phyloP scores from a whole-genome alignment of 208 protist genomes.

The Crithidia expoeki region DNA sequence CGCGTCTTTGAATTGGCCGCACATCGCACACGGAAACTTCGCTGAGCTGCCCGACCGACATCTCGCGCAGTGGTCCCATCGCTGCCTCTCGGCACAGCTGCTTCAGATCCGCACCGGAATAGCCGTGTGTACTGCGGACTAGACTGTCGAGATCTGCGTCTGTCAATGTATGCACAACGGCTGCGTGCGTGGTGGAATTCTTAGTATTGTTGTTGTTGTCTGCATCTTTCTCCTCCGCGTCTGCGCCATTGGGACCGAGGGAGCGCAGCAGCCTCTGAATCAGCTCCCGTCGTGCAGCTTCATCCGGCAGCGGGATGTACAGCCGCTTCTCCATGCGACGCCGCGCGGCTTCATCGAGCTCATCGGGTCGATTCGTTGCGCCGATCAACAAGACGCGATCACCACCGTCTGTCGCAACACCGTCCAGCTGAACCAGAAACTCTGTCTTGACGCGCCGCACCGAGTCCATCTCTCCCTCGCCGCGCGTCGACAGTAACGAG shows the following conservation, averaged over 20 bases:
- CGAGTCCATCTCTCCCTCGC: slow-evolving; percentile 81
- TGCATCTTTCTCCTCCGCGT: not conserved
- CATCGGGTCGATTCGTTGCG: slow-evolving; percentile 90
- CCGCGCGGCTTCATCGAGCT: slow-evolving; percentile 89
- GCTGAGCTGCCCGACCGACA: slow-evolving; percentile 51
- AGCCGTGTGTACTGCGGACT: slow-evolving; percentile 62
- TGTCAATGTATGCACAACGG: slow-evolving; percentile 38
- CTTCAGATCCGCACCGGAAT: slow-evolving; percentile 81
- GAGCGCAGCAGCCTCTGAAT: slow-evolving; percentile 62
- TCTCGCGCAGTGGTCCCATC: slow-evolving; percentile 80
- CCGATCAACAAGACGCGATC: slow-evolving; percentile 91
- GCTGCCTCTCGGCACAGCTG: slow-evolving; percentile 78
- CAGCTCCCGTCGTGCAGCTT: slow-evolving; percentile 51
- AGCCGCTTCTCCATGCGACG: slow-evolving; percentile 91
- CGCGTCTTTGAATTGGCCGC: slow-evolving; percentile 58
- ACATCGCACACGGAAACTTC: slow-evolving; percentile 54
- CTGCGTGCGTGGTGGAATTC: not conserved
- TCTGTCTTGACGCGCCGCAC: slow-evolving; percentile 99
- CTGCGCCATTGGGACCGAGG: slow-evolving; percentile 27
- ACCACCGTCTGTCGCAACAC: slow-evolving; percentile 68
- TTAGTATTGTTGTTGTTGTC: not conserved
- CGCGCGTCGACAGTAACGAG: slow-evolving; percentile 82
- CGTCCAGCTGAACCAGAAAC: slow-evolving; percentile 98
- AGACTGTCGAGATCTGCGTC: slow-evolving; percentile 48
- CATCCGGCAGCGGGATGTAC: slow-evolving; percentile 91